A percentile compares a stretch with the other conserved stretches of the same genome.
Conservation (phyloP, 331 rosid genomes). For the Phaseolus coccineus region DNA sequence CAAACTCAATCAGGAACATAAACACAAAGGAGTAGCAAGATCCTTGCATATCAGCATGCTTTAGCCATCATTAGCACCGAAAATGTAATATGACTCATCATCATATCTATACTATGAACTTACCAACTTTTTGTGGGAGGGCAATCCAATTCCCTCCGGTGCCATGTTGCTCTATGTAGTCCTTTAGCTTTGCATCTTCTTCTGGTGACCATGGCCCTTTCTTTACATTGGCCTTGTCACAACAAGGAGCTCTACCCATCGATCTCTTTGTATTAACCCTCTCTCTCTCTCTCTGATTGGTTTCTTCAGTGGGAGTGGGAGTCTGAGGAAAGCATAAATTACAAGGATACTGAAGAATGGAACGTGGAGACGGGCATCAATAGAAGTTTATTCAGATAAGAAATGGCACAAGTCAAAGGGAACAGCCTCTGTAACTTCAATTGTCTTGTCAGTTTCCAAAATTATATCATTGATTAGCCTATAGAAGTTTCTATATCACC, state of each 20-base stretch:
- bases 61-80: background rate
- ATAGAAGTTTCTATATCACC: slow-evolving; percentile 56
- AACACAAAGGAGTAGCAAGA: background rate
- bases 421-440: slow-evolving; percentile 57
- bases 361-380: slow-evolving; percentile 41
- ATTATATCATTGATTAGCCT: slow-evolving; percentile 39
- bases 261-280: slow-evolving; percentile 17
- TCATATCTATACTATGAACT: slow-evolving; percentile 1
- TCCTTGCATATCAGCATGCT: background rate
- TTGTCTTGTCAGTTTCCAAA: slow-evolving; percentile 49
- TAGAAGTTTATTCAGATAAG: slow-evolving; percentile 45
- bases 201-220: slow-evolving; percentile 98
- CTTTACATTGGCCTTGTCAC: slow-evolving; percentile 94
- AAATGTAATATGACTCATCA: background rate
- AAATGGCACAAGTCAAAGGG: slow-evolving; percentile 67
- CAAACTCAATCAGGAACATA: slow-evolving; percentile 28
- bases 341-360: slow-evolving; percentile 38
- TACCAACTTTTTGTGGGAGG: slow-evolving; percentile 87
- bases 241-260: slow-evolving; percentile 98
- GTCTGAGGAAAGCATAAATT: slow-evolving; percentile 29
- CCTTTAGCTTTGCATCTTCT: slow-evolving; percentile 84
- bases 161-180: slow-evolving; percentile 72
- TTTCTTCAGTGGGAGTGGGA: slow-evolving; percentile 24
- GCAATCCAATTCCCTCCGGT: slow-evolving; percentile 96
- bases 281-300: background rate